phyloP scores from a whole-genome alignment of 805 yeast species.

The Metschnikowia henanensis region DNA sequence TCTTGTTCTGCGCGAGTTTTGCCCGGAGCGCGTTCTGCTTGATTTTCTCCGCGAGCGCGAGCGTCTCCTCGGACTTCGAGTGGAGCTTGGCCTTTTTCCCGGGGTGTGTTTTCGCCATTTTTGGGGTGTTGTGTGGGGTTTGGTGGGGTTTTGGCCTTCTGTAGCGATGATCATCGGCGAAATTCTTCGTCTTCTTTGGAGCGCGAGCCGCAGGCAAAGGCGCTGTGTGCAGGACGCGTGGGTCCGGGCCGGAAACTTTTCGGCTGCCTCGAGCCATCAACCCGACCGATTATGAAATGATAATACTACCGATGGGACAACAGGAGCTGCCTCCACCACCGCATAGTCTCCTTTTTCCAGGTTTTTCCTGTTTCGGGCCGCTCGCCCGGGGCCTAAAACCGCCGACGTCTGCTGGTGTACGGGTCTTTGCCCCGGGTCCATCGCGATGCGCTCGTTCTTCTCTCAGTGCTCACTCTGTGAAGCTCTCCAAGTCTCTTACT shows the following conservation, averaged over 20 bases:
- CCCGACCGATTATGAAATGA: too few relatives aligned
- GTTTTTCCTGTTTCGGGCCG: background rate
- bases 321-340: too few relatives aligned
- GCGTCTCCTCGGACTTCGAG: conserved; percentile 29
- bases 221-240: conserved; percentile 1
- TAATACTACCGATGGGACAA: too few relatives aligned
- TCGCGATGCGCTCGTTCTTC: conserved; percentile 5
- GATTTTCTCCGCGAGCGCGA: conserved; percentile 60
- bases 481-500: background rate
- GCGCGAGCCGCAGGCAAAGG: too few relatives aligned
- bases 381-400: background rate
- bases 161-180: conserved; percentile 13
- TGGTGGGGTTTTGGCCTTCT: background rate
- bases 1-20: conserved; percentile 18
- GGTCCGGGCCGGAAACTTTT: background rate
- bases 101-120: conserved; percentile 7
- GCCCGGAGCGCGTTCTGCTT: conserved; percentile 30
- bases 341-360: too few relatives aligned
- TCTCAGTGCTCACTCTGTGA: background rate
- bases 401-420: conserved; percentile 12
- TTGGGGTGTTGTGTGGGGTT: background rate
- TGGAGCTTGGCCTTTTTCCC: conserved; percentile 16
- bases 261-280: too few relatives aligned
- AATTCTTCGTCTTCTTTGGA: background rate
- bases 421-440: conserved; percentile 8